Conservation (phyloP, 1,284 basidiomycete species). For the Anthracocystis walkeri region DNA sequence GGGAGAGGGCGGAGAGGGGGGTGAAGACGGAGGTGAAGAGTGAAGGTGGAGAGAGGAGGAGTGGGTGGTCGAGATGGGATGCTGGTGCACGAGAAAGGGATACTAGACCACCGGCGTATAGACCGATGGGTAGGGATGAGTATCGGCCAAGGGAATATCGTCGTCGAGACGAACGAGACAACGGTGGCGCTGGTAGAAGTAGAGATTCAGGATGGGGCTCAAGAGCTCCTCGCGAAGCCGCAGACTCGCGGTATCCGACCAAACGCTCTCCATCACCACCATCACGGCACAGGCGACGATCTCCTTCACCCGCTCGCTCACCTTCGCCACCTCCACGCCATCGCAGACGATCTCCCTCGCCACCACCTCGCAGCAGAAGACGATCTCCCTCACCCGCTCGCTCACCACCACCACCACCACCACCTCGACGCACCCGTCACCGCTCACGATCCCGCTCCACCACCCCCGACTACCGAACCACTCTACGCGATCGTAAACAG, state of each 20-base stretch:
- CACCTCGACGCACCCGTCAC: neutral
- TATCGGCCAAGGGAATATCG: constrained; percentile 8
- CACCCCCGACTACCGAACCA: constrained; percentile 42
- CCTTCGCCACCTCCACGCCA: constrained; percentile 12
- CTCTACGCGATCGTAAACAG: constrained; percentile 15
- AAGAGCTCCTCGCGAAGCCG: constrained; percentile 3
- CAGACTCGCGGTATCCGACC: constrained; percentile 5
- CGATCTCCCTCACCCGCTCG: constrained; percentile 8
- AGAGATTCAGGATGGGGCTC: constrained; percentile 65
- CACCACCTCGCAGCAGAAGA: constrained; percentile 8
- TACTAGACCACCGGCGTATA: constrained; percentile 22
- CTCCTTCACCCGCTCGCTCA: constrained; percentile 11
- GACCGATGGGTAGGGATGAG: neutral
- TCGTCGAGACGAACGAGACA: neutral
- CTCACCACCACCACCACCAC: constrained; percentile 5
- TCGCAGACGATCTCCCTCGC: constrained; percentile 10
- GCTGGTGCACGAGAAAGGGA: constrained; percentile 17
- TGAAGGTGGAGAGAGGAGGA: constrained; percentile 71
- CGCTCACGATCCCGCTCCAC: constrained; percentile 28
- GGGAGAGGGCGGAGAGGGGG: constrained; percentile 57
- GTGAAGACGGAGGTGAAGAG: constrained; percentile 59
- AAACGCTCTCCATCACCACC: constrained; percentile 13
- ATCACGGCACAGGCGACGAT: constrained; percentile 4
- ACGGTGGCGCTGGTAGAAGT: constrained; percentile 70
- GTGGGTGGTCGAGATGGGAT: constrained; percentile 36